phyloP scores from a whole-genome alignment of 139 green algal genomes.

The Marvania coccoides region DNA sequence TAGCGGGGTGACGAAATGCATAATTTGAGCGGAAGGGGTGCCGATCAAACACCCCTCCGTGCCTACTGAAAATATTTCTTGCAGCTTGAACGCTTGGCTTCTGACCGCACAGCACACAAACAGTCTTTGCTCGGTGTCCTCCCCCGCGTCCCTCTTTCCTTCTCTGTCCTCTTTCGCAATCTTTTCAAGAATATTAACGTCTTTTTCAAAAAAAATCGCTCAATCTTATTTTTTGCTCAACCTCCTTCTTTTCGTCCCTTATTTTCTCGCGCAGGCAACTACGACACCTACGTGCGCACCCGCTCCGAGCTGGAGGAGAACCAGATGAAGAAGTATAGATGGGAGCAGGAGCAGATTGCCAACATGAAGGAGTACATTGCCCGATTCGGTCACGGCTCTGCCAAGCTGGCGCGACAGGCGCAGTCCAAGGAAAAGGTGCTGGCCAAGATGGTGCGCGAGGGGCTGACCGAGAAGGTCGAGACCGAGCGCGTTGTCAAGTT shows the following conservation, averaged over 20 bases:
- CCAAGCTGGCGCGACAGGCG: conserved; percentile 88
- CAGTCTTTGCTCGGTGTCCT: not conserved
- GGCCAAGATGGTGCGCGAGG: conserved; percentile 87
- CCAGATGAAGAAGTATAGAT: conserved; percentile 94
- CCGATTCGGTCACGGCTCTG: conserved; percentile 78
- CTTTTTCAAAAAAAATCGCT: not conserved
- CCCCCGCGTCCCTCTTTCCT: not conserved
- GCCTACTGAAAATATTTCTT: conserved; percentile 13
- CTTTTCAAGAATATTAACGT: not conserved
- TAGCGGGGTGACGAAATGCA: conserved; percentile 15
- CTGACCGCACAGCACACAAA: not conserved
- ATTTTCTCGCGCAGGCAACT: conserved; percentile 61
- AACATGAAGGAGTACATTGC: conserved; percentile 90
- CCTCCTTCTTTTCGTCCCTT: not conserved
- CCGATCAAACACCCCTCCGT: conserved; percentile 21
- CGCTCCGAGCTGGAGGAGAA: conserved; percentile 83
- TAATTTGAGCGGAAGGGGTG: conserved; percentile 7
- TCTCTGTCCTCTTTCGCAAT: not conserved
- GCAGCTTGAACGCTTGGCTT: conserved; percentile 38
- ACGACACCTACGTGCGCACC: conserved; percentile 84
- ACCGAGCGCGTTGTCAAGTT: conserved; percentile 72
- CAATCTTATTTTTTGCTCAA: not conserved
- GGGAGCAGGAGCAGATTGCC: conserved; percentile 48
- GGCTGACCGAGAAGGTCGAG: conserved; percentile 76
- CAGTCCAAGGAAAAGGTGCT: conserved; percentile 92